phyloP scores from a whole-genome alignment of 257 asterid species.

The Nicotiana tabacum region DNA sequence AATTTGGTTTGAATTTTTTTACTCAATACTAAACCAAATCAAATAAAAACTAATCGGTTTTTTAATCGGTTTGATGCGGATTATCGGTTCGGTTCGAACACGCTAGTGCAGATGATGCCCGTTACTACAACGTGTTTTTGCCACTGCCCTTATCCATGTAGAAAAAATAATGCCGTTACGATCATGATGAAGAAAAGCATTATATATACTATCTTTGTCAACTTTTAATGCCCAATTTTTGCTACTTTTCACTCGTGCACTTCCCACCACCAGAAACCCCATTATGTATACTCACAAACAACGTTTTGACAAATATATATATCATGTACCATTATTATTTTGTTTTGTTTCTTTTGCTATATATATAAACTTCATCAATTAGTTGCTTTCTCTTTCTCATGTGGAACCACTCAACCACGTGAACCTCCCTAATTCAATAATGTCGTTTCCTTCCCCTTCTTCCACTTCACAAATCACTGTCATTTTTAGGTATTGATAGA shows the following conservation, averaged over 20 bases:
- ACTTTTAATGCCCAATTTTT: not conserved
- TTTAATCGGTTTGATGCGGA: too few species aligned
- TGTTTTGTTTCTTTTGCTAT: not conserved
- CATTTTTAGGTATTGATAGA: not conserved
- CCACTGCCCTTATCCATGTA: not conserved
- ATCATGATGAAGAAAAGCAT: not conserved
- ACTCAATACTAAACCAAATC: too few species aligned
- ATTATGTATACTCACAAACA: not conserved
- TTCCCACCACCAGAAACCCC: not conserved
- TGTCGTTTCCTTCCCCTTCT: not conserved
- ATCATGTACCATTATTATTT: not conserved
- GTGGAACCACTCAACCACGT: slow-evolving; percentile 8
- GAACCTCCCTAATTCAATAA: not conserved
- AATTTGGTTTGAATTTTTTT: too few species aligned
- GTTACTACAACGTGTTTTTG: not conserved
- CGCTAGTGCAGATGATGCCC: not conserved
- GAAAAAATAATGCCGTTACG: not conserved
- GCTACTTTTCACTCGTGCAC: slow-evolving; percentile 4
- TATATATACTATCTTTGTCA: not conserved
- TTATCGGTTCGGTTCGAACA: too few species aligned
- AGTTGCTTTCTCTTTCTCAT: slow-evolving; percentile 3
- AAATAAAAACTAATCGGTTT: too few species aligned
- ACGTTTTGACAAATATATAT: not conserved
- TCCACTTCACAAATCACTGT: not conserved
- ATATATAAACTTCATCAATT: not conserved